Evolutionary conservation across 2,329 filamentous ascomycete species (phyloP), one percentile per base, ranked within the genome.

Genomic region (Ascochyta viciae-villosae): DNA sequence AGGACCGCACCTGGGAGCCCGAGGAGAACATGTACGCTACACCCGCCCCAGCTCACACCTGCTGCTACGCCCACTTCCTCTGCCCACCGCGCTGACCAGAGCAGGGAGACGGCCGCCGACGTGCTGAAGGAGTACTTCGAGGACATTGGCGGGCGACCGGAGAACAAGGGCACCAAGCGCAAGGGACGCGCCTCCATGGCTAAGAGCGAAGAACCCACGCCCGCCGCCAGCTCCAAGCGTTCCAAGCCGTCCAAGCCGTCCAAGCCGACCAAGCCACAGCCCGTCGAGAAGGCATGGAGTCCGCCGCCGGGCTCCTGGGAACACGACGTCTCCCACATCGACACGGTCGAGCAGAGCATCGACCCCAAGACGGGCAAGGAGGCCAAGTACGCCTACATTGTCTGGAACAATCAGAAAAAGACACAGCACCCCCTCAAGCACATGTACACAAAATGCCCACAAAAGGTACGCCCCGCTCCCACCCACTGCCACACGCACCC

Each of bases 271-370:
- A 31, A 31, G 29, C 34, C 15, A 7, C 34, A 49, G 39, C 40
- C 39, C 4, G 78, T 64, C 79, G 78, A 44, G 74, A 79, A 45
- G 81, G 73, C 70, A 1, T 92, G 89, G 84, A 84, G 83, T 53
- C 88, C 89, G 2, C 91, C 91, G 0, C 80, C 83, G 2, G 90
- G 90, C 7, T 87, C 83, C 29, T 95, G 91, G 91, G 91, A 95
- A 63, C 85, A 91, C 10, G 82, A 90, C 2, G 85, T 94, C 23
- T 81, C 84, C 19, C 80, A 80, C 1, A 87, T 95, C 29, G 89
- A 92, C 62, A 89, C 88, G 0, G 89, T 89, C 54, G 85, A 91
- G 65, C 87, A 91, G 63, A 82, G 84, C 45, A 42, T 54, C 1
- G 63, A 77, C 34, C 64, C 65, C 19, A 71, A 68, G 49, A 74